Evolutionary conservation across 495 filamentous ascomycete species (phyloP), one percentile per base, ranked within the genome.

Genomic region (Cladorrhinum samala): DNA sequence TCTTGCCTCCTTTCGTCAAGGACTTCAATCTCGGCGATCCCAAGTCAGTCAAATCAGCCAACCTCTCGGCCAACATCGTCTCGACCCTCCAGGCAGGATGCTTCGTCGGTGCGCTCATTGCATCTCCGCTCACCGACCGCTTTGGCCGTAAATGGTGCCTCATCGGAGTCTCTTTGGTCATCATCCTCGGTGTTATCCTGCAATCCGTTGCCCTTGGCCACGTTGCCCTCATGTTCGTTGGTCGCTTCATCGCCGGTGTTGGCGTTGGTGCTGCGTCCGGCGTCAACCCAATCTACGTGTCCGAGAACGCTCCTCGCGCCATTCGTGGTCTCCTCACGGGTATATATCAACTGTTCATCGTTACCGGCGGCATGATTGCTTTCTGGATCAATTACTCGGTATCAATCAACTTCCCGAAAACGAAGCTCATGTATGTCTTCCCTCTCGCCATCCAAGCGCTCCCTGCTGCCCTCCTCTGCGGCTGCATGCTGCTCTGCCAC

Each of bases 401-500:
- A 21, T 68, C 70, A 8, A 68, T 68, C 9, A 44, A 71, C 57
- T 60, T 64, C 73, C 50, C 72, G 13, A 61, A 58, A 21, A 68
- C 52, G 38, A 66, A 33, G 49, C 38, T 56, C 63, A 52, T 77
- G 62, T 88, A 82, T 68, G 75, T 86, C 60, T 75, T 87, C n/a
- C 85, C 86, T 6, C 73, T 90, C 1, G 72, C 82, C 19, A 72
- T 86, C 59, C 86, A 89, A 61, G 78, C 72, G 7, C 71, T 90
- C 0, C 84, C 85, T 1, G 82, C 84, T 20, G 42, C 64, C 39
- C 72, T 82, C 25, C 76, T 89, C 7, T 78, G 83, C 53, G 21
- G 65, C 44, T 76, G 80, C 57, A 76, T 80, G 68, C 63, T 76
- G 40, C 71, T 71, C 21, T 79, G 73, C 65, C 82, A 85, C 41